These are phyloP conservation scores for Fusarium caatingaense DNA, from an alignment of 2,329 filamentous ascomycete genomes.

Conservation along the genomic window DNA sequence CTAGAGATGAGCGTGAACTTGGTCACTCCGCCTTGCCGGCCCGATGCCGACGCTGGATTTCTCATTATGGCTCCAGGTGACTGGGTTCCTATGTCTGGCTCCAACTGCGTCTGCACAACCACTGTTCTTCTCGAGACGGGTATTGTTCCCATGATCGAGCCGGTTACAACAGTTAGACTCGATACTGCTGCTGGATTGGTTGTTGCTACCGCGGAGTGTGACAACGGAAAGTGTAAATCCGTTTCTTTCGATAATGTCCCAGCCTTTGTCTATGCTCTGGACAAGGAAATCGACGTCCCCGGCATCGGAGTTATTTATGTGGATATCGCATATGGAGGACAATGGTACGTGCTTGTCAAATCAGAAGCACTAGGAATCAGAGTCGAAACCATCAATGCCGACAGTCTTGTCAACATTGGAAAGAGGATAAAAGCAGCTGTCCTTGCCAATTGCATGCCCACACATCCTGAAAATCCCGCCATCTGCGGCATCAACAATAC, in stretches of 20 bases:
- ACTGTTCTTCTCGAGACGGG: conserved; percentile 60
- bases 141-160: conserved; percentile 57
- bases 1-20: conserved; percentile 15
- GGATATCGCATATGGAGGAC: conserved; percentile 18
- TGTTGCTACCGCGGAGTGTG: conserved; percentile 18
- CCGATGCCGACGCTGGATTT: conserved; percentile 56
- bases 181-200: conserved; percentile 16
- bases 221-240: conserved; percentile 22
- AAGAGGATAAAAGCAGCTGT: conserved; percentile 57
- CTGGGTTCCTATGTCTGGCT: conserved; percentile 52
- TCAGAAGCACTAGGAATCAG: conserved; percentile 13
- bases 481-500: conserved; percentile 57
- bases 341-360: conserved; percentile 24
- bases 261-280: conserved; percentile 10
- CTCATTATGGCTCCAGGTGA: conserved; percentile 47
- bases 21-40: conserved; percentile 47
- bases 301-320: background rate
- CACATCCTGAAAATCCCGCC: conserved; percentile 55
- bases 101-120: conserved; percentile 56
- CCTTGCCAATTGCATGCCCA: conserved; percentile 48
- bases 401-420: conserved; percentile 43
- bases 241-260: conserved; percentile 24
- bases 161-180: background rate
- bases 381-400: conserved; percentile 23
- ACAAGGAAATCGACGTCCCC: conserved; percentile 13